Conservation (phyloP, 176 grass and related monocot species). For the Dendrocalamus sinicus region DNA sequence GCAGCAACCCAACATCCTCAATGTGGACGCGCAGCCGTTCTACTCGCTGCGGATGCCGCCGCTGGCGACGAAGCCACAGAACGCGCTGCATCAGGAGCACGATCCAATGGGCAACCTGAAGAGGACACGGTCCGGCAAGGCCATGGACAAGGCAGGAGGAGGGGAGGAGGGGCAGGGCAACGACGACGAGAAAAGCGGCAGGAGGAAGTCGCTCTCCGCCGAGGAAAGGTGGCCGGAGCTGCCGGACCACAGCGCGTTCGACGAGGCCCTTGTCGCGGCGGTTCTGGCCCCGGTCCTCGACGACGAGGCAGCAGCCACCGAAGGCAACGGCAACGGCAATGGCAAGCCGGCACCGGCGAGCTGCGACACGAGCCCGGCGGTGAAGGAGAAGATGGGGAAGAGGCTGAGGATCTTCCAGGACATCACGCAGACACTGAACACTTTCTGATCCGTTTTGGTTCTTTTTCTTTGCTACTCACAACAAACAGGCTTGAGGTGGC, state of each 20-base stretch:
- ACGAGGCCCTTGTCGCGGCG: constrained; percentile 75
- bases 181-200: constrained; percentile 37
- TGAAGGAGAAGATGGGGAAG: constrained; percentile 79
- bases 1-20: constrained; percentile 51
- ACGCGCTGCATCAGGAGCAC: constrained; percentile 31
- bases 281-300: constrained; percentile 62
- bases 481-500: constrained; percentile 29
- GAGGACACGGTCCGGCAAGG: constrained; percentile 72
- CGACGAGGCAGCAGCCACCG: constrained; percentile 23
- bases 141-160: constrained; percentile 50
- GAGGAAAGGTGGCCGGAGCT: constrained; percentile 93
- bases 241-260: constrained; percentile 76
- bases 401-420: constrained; percentile 95
- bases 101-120: constrained; percentile 76
- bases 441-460: constrained; percentile 34
- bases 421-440: constrained; percentile 69
- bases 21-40: constrained; percentile 81
- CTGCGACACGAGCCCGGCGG: constrained; percentile 61
- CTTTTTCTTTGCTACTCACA: constrained; percentile 48
- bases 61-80: constrained; percentile 41
- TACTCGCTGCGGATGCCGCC: constrained; percentile 64
- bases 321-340: constrained; percentile 6
- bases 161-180: constrained; percentile 38
- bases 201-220: constrained; percentile 58
- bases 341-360: constrained; percentile 2